A percentile compares a stretch with the other conserved stretches of the same genome.
Conservation (phyloP, 257 asterid genomes). For the Salvia hispanica region DNA sequence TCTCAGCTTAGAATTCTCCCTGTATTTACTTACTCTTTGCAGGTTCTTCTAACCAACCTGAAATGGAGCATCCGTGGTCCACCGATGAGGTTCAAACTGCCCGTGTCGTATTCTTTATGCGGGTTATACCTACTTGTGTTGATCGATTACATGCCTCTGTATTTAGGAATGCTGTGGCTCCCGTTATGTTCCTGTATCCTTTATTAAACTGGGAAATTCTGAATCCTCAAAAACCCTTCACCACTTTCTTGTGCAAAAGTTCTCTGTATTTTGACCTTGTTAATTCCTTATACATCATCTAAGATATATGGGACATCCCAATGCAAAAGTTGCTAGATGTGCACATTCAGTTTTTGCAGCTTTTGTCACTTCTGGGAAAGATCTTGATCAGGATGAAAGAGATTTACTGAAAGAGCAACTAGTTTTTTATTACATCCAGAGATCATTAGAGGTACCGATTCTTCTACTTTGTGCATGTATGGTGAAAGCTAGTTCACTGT, state of each 20-base stretch:
- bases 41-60: conserved; percentile 48
- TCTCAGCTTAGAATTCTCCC: conserved; percentile 17
- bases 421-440: conserved; percentile 72
- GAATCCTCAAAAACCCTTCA: conserved; percentile 15
- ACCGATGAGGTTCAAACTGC: conserved; percentile 92
- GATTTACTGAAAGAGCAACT: conserved; percentile 84
- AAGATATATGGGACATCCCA: conserved; percentile 92
- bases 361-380: conserved; percentile 80
- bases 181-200: conserved; percentile 96
- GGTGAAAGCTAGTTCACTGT: conserved; percentile 13
- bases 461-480: conserved; percentile 25
- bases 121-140: conserved; percentile 78
- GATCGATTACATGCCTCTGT: conserved; percentile 65
- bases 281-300: conserved; percentile 42
- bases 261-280: conserved; percentile 16
- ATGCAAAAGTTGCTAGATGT: conserved; percentile 80
- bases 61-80: conserved; percentile 60
- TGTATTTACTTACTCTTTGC: conserved; percentile 31
- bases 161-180: conserved; percentile 74
- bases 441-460: conserved; percentile 78
- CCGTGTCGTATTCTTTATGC: conserved; percentile 79
- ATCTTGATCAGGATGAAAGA: conserved; percentile 61
- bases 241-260: neutral
- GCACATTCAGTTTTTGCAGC: conserved; percentile 84
- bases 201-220: conserved; percentile 21